These are phyloP conservation scores for Globisporangium takayamanum DNA, from an alignment of 352 stramenopile genomes.

Conservation along the genomic window DNA sequence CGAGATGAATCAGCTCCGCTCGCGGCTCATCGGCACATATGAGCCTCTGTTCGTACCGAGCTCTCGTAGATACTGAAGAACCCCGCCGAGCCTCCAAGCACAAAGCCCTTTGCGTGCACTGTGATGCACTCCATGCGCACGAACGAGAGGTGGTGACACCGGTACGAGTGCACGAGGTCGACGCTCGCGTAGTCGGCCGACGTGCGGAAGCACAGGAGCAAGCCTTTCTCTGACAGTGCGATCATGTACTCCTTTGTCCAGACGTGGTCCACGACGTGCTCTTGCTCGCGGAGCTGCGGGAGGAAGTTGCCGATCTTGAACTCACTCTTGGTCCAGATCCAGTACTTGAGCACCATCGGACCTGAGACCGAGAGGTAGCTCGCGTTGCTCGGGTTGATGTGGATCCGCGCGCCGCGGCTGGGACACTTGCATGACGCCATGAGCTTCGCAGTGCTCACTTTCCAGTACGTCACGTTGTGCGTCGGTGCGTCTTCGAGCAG, in stretches of 20 bases:
- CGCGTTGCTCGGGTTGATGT: conserved; percentile 57
- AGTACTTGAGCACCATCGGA: conserved; percentile 71
- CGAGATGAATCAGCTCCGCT: no score
- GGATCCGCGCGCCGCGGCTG: conserved; percentile 54
- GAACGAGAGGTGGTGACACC: conserved; percentile 58
- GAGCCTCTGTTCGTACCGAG: conserved; percentile 28
- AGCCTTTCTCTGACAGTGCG: conserved; percentile 54
- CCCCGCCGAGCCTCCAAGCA: conserved; percentile 56
- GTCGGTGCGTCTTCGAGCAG: conserved; percentile 65
- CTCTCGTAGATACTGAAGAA: conserved; percentile 77
- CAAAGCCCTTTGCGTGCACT: conserved; percentile 62
- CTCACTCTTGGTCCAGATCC: conserved; percentile 69
- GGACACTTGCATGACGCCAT: conserved; percentile 63
- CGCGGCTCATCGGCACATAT: neutral
- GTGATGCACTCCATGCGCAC: conserved; percentile 69
- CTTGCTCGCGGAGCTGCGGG: conserved; percentile 63
- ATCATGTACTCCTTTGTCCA: conserved; percentile 74
- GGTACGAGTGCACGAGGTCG: conserved; percentile 61
- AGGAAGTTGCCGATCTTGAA: conserved; percentile 79
- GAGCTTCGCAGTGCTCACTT: conserved; percentile 71
- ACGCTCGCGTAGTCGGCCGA: conserved; percentile 40
- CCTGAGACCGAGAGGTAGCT: conserved; percentile 76
- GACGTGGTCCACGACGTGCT: conserved; percentile 78
- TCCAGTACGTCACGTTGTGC: conserved; percentile 77
- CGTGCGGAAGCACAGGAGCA: conserved; percentile 59